Conservation (phyloP, 2,329 filamentous ascomycete species). For the Colletotrichum noveboracense region DNA sequence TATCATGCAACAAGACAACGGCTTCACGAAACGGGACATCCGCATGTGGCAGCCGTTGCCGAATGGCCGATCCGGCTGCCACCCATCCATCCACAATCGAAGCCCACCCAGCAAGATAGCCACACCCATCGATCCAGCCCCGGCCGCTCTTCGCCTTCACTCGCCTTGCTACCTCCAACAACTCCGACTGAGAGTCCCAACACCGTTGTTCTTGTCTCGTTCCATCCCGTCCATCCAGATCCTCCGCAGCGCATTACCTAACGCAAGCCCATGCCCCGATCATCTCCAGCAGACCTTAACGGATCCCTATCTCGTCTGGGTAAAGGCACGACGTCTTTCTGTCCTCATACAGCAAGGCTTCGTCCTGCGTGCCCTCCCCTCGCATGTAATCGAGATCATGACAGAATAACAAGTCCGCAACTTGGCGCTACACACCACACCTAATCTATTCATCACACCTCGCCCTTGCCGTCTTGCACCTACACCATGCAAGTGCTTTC, state of each 20-base stretch:
- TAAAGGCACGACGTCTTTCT: background rate
- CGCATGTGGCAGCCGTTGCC: slow-evolving; percentile 8
- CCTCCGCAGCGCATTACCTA: background rate
- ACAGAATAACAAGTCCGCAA: background rate
- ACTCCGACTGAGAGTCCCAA: background rate
- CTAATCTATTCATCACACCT: slow-evolving; percentile 7
- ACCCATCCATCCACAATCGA: background rate
- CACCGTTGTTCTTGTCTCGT: background rate
- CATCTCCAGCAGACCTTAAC: background rate
- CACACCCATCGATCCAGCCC: background rate
- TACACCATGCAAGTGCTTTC: slow-evolving; percentile 16
- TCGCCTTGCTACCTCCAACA: background rate
- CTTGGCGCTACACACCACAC: slow-evolving; percentile 1
- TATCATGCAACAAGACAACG: background rate
- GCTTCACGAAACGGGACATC: slow-evolving; percentile 3
- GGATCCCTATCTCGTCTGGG: background rate
- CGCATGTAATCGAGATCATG: slow-evolving; percentile 20
- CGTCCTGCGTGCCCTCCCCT: background rate
- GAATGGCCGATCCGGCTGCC: slow-evolving; percentile 17
- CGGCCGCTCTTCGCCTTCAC: background rate
- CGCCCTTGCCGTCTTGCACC: slow-evolving; percentile 1
- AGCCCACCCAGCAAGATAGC: background rate
- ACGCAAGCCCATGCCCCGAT: background rate
- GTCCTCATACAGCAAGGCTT: slow-evolving; percentile 3
- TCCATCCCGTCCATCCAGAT: background rate